Percentiles rank a stretch among this genome's conserved stretches.
Evolutionary conservation across 495 filamentous ascomycete species (phyloP).

Genomic region (Penicillium odoratum): DNA sequence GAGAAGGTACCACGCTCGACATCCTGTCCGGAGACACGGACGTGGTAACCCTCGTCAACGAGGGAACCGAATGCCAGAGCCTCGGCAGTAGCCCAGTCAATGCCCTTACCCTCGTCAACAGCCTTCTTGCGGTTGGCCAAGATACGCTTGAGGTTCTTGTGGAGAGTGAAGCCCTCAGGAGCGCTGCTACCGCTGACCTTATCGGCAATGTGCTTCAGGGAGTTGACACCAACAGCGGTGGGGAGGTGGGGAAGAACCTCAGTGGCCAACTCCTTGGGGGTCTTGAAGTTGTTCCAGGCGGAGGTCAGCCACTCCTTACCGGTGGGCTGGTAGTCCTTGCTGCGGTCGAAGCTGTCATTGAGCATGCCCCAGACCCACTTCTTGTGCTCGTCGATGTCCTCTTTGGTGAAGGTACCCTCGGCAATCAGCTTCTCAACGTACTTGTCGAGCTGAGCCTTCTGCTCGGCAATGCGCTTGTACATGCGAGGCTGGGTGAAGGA

Average conservation of each 20-base stretch:
- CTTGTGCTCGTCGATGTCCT: conserved; percentile 98
- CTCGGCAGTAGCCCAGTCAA: conserved; percentile 97
- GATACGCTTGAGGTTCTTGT: conserved; percentile 97
- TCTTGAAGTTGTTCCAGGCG: conserved; percentile 99
- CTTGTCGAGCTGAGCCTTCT: conserved; percentile 77
- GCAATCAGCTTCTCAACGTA: conserved; percentile 86
- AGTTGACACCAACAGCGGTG: conserved; percentile 71
- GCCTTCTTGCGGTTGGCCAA: conserved; percentile 86
- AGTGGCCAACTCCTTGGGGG: conserved; percentile 92
- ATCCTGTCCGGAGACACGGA: conserved; percentile 96
- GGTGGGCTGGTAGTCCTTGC: conserved; percentile 95
- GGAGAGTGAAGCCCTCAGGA: conserved; percentile 83
- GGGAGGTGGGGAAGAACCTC: conserved; percentile 92
- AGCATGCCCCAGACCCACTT: conserved; percentile 99
- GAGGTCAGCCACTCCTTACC: conserved; percentile 98
- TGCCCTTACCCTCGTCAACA: conserved; percentile 87
- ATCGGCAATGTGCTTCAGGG: conserved; percentile 74
- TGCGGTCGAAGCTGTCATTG: conserved; percentile 92
- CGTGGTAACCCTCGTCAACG: conserved; percentile 89
- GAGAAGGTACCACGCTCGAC: conserved; percentile 99
- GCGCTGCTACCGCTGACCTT: conserved; percentile 66
- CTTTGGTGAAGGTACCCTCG: conserved; percentile 92
- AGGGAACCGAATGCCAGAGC: conserved; percentile 93
- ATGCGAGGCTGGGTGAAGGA: conserved; percentile 99
- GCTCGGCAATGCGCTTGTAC: conserved; percentile 92